A percentile compares a stretch with the other conserved stretches of the same genome.
Evolutionary conservation across 2,329 filamentous ascomycete species (phyloP).

Genomic region (Fusarium miscanthi): DNA sequence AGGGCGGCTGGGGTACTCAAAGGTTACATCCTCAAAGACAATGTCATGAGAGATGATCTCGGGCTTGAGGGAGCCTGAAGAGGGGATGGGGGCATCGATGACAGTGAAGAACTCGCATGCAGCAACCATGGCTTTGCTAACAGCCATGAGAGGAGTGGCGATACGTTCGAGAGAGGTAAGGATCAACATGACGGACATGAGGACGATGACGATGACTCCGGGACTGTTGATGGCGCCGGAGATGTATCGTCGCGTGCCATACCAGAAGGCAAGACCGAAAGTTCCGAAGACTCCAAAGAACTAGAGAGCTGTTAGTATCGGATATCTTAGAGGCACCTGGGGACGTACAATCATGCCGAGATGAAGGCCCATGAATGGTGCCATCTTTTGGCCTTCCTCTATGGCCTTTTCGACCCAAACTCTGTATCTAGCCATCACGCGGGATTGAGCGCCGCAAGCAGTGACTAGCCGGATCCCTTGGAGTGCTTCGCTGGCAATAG

Average conservation of each 20-base stretch:
- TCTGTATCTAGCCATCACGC: slow-evolving; percentile 52
- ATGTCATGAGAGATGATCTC: slow-evolving; percentile 51
- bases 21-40: slow-evolving; percentile 55
- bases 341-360: slow-evolving; percentile 28
- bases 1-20: slow-evolving; percentile 39
- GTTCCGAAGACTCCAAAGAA: slow-evolving; percentile 50
- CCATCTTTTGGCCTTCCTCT: slow-evolving; percentile 50
- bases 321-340: accelerated
- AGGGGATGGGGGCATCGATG: slow-evolving; percentile 43
- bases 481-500: slow-evolving; percentile 57
- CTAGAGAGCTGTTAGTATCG: slow-evolving; percentile 15
- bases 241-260: slow-evolving; percentile 53
- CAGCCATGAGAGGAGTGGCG: slow-evolving; percentile 54
- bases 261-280: slow-evolving; percentile 58
- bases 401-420: slow-evolving; percentile 53
- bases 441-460: slow-evolving; percentile 56
- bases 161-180: slow-evolving; percentile 51
- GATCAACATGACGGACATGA: slow-evolving; percentile 54
- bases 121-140: slow-evolving; percentile 46
- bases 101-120: slow-evolving; percentile 47
- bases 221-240: slow-evolving; percentile 49
- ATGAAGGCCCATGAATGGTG: slow-evolving; percentile 31
- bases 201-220: slow-evolving; percentile 52
- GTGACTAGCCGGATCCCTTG: slow-evolving; percentile 56
- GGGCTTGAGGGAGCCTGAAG: slow-evolving; percentile 37